Evolutionary conservation across 768 basidiomycete genomes (phyloP), one percentile per base, ranked within the genome.

Genomic region (Leucosporidium creatinivorum): DNA sequence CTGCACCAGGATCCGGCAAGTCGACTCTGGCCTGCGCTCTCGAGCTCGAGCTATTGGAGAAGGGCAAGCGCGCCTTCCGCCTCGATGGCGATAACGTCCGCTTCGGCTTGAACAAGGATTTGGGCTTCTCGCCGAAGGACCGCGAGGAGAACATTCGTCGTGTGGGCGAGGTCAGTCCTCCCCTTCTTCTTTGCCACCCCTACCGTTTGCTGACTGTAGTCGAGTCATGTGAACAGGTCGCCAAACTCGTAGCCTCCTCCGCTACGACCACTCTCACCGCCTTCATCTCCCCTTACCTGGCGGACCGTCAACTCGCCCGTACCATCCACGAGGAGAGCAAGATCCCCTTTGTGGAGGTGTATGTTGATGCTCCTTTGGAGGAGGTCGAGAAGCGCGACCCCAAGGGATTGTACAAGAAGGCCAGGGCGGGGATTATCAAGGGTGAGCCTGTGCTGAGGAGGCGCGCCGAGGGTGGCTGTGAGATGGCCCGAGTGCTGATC

Each of bases 351-450:
- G 77, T 99, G 67, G 96, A 99, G 80, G 92, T 98, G 49, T 99
- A 87, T 75, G 83, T 98, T 57, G 94, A 98, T 79, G 94, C 92
- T 0, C 91, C 94, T 9, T 83, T 99, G 58, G 78, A 82, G 55
- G 85, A 93, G 13, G 91, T 90, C 28, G 96, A 99, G 79, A 81
- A 84, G 76, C 86, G 96, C 63, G 96, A 99, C 77, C 96, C 96
- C 2, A 99, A 99, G 79, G 94, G 96, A 1, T 80, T 99, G 67
- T 99, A 99, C 81, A 93, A 90, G 81, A 96, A 91, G 78, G 96
- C 96, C 10, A 82, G 96, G 69, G 86, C 89, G 0, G 96, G 96
- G 18, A 89, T 93, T 80, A 97, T 99, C 75, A 91, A 91, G 85
- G 91, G 94, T 91, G 65, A 61, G 80, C 49, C 33, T 17, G 54